These are phyloP conservation scores for Phalaenopsis aphrodite DNA, from an alignment of 106 monocot genomes.

Conservation along the genomic window DNA sequence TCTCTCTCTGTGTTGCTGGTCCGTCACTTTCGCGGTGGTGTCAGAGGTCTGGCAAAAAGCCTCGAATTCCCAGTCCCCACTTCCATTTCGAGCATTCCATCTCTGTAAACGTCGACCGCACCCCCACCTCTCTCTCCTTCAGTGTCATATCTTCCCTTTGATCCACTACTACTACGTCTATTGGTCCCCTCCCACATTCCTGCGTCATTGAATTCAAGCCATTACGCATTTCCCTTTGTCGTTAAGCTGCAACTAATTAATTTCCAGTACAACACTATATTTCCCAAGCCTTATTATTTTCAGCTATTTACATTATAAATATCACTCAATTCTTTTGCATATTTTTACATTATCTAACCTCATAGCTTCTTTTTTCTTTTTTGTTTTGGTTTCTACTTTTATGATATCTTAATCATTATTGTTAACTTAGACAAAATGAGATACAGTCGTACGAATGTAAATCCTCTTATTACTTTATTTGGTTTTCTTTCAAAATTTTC, in stretches of 20 bases:
- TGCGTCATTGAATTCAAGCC: background rate
- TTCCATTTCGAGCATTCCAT: conserved; percentile 4
- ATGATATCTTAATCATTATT: too few species aligned
- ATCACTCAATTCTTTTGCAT: too few species aligned
- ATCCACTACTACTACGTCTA: background rate
- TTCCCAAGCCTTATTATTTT: too few species aligned
- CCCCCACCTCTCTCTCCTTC: background rate
- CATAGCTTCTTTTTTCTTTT: too few species aligned
- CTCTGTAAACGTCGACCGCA: background rate
- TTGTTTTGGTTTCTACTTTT: too few species aligned
- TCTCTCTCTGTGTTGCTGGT: background rate
- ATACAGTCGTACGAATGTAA: too few species aligned
- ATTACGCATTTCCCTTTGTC: background rate
- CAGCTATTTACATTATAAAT: too few species aligned
- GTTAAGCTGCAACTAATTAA: background rate
- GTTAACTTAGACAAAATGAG: too few species aligned
- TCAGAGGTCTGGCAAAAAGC: background rate
- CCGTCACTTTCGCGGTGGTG: background rate
- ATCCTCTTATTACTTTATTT: too few species aligned
- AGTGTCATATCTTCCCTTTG: background rate
- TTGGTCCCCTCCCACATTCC: conserved; percentile 4
- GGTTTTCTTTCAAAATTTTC: too few species aligned
- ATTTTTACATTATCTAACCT: too few species aligned
- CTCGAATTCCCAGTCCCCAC: conserved; percentile 4
- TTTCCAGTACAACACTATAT: too few species aligned